phyloP scores from a whole-genome alignment of 2,329 filamentous ascomycete genomes.

The Biscogniauxia sp. region DNA sequence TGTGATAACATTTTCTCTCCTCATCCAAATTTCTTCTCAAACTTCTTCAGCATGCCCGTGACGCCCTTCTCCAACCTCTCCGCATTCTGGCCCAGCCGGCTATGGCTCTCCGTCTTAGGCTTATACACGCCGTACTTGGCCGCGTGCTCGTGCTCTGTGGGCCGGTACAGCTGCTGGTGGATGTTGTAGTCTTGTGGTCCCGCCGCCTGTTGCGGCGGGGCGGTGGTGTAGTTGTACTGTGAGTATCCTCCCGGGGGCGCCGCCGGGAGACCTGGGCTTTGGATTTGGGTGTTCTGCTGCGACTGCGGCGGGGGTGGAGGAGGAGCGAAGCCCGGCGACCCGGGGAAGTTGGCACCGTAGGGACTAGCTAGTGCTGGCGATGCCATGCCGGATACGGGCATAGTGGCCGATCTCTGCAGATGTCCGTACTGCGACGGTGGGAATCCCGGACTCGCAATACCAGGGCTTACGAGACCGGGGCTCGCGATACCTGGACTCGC shows the following conservation, averaged over 20 bases:
- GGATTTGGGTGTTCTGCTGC: conserved; percentile 20
- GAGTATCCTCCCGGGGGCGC: conserved; percentile 55
- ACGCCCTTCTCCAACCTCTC: conserved; percentile 68
- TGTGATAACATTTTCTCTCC: too few species aligned
- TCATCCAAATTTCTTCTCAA: conserved; percentile 73
- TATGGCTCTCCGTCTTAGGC: conserved; percentile 41
- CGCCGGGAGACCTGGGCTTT: conserved; percentile 38
- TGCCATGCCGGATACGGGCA: conserved; percentile 42
- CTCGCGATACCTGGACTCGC: conserved; percentile 41
- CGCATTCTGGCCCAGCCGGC: conserved; percentile 62
- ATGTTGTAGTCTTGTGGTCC: conserved; percentile 49
- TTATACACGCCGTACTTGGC: conserved; percentile 38
- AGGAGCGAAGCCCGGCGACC: conserved; percentile 43
- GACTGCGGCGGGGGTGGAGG: conserved; percentile 31
- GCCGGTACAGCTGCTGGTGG: conserved; percentile 69
- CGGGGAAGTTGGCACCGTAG: conserved; percentile 45
- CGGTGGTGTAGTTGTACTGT: conserved; percentile 45
- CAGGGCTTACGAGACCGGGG: conserved; percentile 37
- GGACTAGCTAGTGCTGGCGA: conserved; percentile 43
- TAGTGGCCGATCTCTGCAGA: conserved; percentile 47
- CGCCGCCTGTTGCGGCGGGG: conserved; percentile 9
- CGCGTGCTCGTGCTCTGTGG: conserved; percentile 58
- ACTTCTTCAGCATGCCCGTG: conserved; percentile 70
- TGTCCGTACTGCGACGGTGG: conserved; percentile 41
- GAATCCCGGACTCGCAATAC: conserved; percentile 43